phyloP scores from a whole-genome alignment of 2,329 filamentous ascomycete genomes.

The Dactylellina parvicollis region DNA sequence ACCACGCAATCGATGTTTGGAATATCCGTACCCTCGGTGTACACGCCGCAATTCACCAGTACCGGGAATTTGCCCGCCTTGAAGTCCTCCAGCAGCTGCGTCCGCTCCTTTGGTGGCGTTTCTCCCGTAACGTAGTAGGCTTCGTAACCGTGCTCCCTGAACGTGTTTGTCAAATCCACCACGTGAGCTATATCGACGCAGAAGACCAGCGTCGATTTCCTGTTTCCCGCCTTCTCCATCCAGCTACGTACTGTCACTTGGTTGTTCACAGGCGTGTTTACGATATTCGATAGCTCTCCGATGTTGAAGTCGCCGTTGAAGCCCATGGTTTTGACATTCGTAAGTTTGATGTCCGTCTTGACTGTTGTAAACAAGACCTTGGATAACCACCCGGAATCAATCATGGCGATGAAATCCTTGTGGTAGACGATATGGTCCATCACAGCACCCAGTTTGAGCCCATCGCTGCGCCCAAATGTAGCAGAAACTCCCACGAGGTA shows the following conservation, averaged over 20 bases:
- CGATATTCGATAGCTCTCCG: constrained; percentile 77
- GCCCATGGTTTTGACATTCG: constrained; percentile 71
- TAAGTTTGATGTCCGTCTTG: constrained; percentile 80
- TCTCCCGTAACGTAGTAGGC: constrained; percentile 87
- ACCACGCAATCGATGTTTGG: constrained; percentile 96
- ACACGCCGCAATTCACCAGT: constrained; percentile 92
- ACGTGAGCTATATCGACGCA: constrained; percentile 92
- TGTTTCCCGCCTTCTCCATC: constrained; percentile 74
- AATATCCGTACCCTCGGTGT: constrained; percentile 97
- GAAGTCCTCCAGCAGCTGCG: constrained; percentile 78
- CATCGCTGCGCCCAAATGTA: constrained; percentile 67
- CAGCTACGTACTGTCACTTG: constrained; percentile 86
- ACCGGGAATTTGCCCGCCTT: constrained; percentile 81
- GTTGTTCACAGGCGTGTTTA: constrained; percentile 85
- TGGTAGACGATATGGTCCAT: constrained; percentile 59
- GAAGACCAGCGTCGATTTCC: constrained; percentile 90
- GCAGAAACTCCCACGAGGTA: constrained; percentile 89
- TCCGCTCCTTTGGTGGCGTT: constrained; percentile 75
- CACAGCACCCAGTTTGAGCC: constrained; percentile 56
- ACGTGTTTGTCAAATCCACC: constrained; percentile 75
- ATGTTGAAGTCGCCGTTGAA: constrained; percentile 81
- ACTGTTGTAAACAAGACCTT: constrained; percentile 96
- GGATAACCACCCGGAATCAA: constrained; percentile 73
- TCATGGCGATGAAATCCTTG: constrained; percentile 77
- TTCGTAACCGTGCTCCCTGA: constrained; percentile 80